These are phyloP conservation scores for Glomus cerebriforme DNA, from an alignment of 192 early-diverging fungal genomes.

Conservation along the genomic window DNA sequence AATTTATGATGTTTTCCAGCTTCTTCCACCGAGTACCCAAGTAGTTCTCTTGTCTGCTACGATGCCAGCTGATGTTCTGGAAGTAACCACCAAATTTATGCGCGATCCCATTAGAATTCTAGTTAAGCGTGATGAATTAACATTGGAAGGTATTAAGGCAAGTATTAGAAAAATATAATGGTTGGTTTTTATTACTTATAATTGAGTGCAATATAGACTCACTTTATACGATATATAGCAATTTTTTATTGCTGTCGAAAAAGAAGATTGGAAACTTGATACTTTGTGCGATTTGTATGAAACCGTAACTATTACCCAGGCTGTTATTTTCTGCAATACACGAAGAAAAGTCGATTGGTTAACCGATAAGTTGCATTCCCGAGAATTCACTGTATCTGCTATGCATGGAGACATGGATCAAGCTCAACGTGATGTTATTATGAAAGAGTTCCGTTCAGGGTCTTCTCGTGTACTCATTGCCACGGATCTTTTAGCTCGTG, in stretches of 20 bases:
- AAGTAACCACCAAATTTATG: conserved; percentile 98
- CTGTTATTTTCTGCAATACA: conserved; percentile 98
- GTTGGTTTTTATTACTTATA: too few relatives aligned
- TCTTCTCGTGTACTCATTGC: conserved; percentile 90
- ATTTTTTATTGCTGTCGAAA: conserved; percentile 97
- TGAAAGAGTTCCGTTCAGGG: conserved; percentile 95
- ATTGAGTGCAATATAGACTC: too few relatives aligned
- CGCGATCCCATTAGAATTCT: conserved; percentile 91
- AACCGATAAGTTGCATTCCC: conserved; percentile 90
- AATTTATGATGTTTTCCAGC: conserved; percentile 91
- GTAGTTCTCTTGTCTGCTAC: conserved; percentile 95
- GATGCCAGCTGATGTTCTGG: conserved; percentile 91
- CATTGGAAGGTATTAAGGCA: conserved; percentile 92
- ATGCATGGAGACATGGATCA: conserved; percentile 99
- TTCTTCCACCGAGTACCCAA: conserved; percentile 88
- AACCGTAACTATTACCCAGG: conserved; percentile 94
- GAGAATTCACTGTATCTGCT: conserved; percentile 95
- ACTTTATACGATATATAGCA: conserved; percentile 46
- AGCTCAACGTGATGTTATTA: conserved; percentile 96
- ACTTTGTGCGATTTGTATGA: conserved; percentile 98
- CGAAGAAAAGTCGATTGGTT: conserved; percentile 97
- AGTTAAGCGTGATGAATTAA: conserved; percentile 99
- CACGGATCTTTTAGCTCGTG: conserved; percentile 99
- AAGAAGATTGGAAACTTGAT: conserved; percentile 98
- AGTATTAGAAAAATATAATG: too few relatives aligned